Evolutionary conservation across 768 basidiomycete genomes (phyloP).

Genomic region (Boletus sp.): DNA sequence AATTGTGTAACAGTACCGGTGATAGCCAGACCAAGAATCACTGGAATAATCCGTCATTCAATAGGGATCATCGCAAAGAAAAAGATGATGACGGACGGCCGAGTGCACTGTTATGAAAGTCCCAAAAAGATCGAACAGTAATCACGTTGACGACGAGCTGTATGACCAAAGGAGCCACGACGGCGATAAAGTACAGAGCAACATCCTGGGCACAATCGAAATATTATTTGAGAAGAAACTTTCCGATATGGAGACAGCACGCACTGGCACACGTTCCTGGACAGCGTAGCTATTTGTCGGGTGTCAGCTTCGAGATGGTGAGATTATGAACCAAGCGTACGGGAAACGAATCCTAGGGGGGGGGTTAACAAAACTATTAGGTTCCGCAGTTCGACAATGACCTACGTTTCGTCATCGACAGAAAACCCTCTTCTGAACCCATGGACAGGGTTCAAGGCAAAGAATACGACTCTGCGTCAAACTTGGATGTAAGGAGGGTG

Average conservation of each 20-base stretch:
- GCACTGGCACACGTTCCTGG: constrained; percentile 75
- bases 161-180: constrained; percentile 65
- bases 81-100: constrained; percentile 36
- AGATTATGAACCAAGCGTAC: constrained; percentile 9
- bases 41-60: constrained; percentile 32
- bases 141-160: constrained; percentile 67
- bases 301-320: constrained; percentile 4
- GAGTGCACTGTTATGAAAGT: constrained; percentile 66
- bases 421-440: constrained; percentile 81
- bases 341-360: constrained; percentile 22
- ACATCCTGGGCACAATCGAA: constrained; percentile 33
- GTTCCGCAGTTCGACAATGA: background rate
- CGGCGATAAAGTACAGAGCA: constrained; percentile 50
- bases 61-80: constrained; percentile 24
- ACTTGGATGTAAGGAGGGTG: background rate
- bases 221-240: background rate
- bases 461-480: constrained; percentile 51
- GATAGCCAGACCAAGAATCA: constrained; percentile 69
- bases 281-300: constrained; percentile 50
- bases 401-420: constrained; percentile 68
- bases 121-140: constrained; percentile 85
- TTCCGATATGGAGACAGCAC: constrained; percentile 18
- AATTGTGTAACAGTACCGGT: constrained; percentile 84
- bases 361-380: constrained; percentile 12
- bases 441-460: constrained; percentile 58